A percentile compares a stretch with the other conserved stretches of the same genome.
Conservation (phyloP, 192 early-diverging fungal genomes). For the Podila epigama region DNA sequence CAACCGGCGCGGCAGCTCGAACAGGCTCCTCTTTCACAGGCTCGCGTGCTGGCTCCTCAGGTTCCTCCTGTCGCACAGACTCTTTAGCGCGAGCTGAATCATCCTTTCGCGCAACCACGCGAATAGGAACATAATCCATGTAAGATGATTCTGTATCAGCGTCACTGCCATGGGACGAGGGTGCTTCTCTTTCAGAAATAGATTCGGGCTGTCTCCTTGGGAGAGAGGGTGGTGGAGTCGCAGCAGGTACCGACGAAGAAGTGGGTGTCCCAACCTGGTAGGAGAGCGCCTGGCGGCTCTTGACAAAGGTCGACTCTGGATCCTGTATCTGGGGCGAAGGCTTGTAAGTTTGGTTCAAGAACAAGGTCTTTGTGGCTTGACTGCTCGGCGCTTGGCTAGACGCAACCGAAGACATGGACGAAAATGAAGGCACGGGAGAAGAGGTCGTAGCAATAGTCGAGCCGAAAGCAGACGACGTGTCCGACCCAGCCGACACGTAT, state of each 20-base stretch:
- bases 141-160: slow-evolving; percentile 9
- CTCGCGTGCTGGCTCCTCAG: no score
- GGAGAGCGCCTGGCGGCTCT: slow-evolving; percentile 34
- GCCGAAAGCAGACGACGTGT: slow-evolving; percentile 39
- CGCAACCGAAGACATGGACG: slow-evolving; percentile 23
- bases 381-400: slow-evolving; percentile 12
- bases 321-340: slow-evolving; percentile 10
- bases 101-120: slow-evolving; percentile 35
- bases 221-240: slow-evolving; percentile 11
- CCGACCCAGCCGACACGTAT: slow-evolving; percentile 31
- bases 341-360: slow-evolving; percentile 33
- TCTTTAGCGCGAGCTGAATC: background rate
- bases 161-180: background rate
- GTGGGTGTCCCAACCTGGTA: slow-evolving; percentile 30
- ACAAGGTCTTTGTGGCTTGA: slow-evolving; percentile 22
- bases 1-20: background rate
- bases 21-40: slow-evolving; percentile 11
- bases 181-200: background rate
- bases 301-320: slow-evolving; percentile 33
- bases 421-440: slow-evolving; percentile 36
- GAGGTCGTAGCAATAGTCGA: slow-evolving; percentile 45
- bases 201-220: slow-evolving; percentile 20
- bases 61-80: background rate
- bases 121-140: slow-evolving; percentile 31
- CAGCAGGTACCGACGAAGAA: background rate